Evolutionary conservation across 805 yeast genomes (phyloP).

Genomic region (Tetrapisispora fleetii): DNA sequence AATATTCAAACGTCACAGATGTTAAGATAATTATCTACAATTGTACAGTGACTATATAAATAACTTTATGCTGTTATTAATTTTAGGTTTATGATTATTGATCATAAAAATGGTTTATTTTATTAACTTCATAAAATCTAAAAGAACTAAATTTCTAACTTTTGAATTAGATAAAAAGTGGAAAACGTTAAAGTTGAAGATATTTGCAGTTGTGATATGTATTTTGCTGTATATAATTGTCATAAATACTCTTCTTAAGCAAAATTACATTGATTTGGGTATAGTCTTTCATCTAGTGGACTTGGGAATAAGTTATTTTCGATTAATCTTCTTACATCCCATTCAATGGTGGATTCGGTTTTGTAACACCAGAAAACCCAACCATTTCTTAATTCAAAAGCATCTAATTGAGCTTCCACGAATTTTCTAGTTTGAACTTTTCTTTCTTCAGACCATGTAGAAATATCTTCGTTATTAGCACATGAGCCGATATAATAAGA

Average conservation of each 20-base stretch:
- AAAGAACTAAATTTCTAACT: no score
- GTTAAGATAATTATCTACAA: no score
- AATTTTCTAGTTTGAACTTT: slow-evolving; percentile 52
- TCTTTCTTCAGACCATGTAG: slow-evolving; percentile 51
- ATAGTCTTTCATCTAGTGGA: slow-evolving; percentile 61
- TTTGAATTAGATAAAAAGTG: no score
- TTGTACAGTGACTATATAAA: no score
- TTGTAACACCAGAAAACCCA: slow-evolving; percentile 96
- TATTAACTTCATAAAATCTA: no score
- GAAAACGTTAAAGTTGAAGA: no score
- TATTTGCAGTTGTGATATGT: no score
- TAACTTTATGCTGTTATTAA: no score
- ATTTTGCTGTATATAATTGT: neutral
- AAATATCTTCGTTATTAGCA: slow-evolving; percentile 36
- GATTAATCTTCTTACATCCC: slow-evolving; percentile 67
- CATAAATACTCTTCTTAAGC: neutral
- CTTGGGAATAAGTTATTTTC: slow-evolving; percentile 63
- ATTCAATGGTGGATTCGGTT: slow-evolving; percentile 72
- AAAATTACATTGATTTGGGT: slow-evolving; percentile 52
- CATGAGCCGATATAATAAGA: slow-evolving; percentile 49
- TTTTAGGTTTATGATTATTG: no score
- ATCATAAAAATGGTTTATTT: no score
- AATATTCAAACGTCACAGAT: no score
- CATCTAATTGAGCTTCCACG: slow-evolving; percentile 86
- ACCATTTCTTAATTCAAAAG: slow-evolving; percentile 64